Evolutionary conservation across 345 rosid species (phyloP), one percentile per base, ranked within the genome.

Genomic region (Alliaria petiolata): DNA sequence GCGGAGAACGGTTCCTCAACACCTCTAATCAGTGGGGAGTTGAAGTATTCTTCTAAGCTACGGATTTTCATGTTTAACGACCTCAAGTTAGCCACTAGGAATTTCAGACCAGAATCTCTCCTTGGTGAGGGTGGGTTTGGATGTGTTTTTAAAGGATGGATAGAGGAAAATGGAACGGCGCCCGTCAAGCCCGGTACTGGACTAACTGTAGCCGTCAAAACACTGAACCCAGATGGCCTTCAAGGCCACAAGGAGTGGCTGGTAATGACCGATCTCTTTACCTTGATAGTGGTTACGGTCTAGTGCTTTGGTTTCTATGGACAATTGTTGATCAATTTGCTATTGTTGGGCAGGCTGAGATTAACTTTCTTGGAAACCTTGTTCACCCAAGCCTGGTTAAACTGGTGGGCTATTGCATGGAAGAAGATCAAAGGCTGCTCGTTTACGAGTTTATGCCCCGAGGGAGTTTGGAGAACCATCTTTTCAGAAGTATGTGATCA

Each of bases 241-340:
- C 98, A 92, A 85, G 98, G 98, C 78, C 98, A 92, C 64, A 88
- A 88, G 83, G 98, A 92, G 76, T 92, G 98, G 98, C 87, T 90
- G 80, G 98, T 92, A 83, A 19, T 57, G 82, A 63, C 38, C 31
- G 33, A 53, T 64, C n/a, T 42, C 38, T n/a, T n/a, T n/a, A n/a
- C n/a, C n/a, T n/a, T n/a, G 20, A 50, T 49, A 57, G 5, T 42
- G 17, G 58, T 44, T 52, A 15, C 19, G 15, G 39, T 55, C 12
- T 51, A 28, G 46, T 49, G 51, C 13, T 26, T 71, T 0, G 5
- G 11, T 15, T 35, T 54, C 44, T 53, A 12, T 54, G 36, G 25
- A 52, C 10, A 45, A 61, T 63, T 35, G 40, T 53, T 69, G 70
- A 69, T 55, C 7, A 4, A 26, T 30, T 75, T 68, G 51, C 2